Percentiles rank a stretch among this genome's conserved stretches.
Conservation (phyloP, 2,329 filamentous ascomycete genomes). For the Penicillium corylophilum region DNA sequence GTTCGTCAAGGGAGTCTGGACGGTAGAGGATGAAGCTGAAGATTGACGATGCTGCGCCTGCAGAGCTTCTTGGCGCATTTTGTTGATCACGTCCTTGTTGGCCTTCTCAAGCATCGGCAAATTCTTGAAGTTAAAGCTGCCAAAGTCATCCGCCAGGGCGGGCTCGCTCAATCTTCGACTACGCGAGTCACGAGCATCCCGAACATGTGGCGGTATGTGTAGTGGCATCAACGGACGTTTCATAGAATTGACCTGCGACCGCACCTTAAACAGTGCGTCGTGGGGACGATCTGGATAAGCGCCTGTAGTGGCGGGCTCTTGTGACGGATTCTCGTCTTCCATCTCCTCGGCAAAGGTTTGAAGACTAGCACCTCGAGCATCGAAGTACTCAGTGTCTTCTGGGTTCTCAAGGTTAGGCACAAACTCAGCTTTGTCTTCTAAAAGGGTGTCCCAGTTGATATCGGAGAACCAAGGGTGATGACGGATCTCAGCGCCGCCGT, state of each 20-base stretch:
- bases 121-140: slow-evolving; percentile 96
- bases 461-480: slow-evolving; percentile 84
- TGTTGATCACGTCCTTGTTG: slow-evolving; percentile 98
- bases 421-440: slow-evolving; percentile 96
- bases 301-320: slow-evolving; percentile 64
- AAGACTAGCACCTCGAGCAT: slow-evolving; percentile 83
- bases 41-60: slow-evolving; percentile 61
- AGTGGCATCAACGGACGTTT: slow-evolving; percentile 93
- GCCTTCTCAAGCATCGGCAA: slow-evolving; percentile 93
- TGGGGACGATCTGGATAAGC: slow-evolving; percentile 90
- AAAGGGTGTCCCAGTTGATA: slow-evolving; percentile 82
- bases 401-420: slow-evolving; percentile 89
- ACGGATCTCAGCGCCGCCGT: slow-evolving; percentile 87
- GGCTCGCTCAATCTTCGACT: slow-evolving; percentile 88
- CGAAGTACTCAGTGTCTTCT: slow-evolving; percentile 98
- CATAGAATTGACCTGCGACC: slow-evolving; percentile 80
- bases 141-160: slow-evolving; percentile 86
- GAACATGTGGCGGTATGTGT: slow-evolving; percentile 93
- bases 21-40: slow-evolving; percentile 23
- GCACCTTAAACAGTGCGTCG: slow-evolving; percentile 86
- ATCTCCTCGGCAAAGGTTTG: slow-evolving; percentile 92
- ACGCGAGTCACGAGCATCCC: slow-evolving; percentile 85
- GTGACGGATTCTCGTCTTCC: slow-evolving; percentile 80
- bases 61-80: slow-evolving; percentile 86
- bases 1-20: slow-evolving; percentile 20